Base-by-base conservation (phyloP, 352 stramenopile species). In the Globisporangium barbulae region DNA sequence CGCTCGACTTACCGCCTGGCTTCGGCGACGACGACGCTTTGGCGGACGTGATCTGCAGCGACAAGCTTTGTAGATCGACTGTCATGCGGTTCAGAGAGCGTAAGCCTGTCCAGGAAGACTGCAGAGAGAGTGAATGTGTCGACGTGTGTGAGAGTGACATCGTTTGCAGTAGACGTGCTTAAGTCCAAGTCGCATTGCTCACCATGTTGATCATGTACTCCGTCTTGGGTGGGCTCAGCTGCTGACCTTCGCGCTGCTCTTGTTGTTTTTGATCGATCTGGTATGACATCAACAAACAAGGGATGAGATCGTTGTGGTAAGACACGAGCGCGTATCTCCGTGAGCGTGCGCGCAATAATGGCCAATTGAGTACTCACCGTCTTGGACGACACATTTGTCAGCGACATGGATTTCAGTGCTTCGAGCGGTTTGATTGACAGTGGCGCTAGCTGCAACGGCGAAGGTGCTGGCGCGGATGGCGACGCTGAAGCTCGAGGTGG, bases 131-230 rank as follows among this genome's bases (percentile, higher is more conserved):
- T 39, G 15, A 61, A 25, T 8, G 53, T 28, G 9, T 62, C 28
- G 12, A 30, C 2, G 44, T 44, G 28, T 35, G 30, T 19, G 8
- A 49, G n/a, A 28, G 25, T 28, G 25, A 28, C 25, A 28, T 28
- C 25, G 21, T 13, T 62, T 22, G 37, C 5, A 0, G 19, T 25
- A 19, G 30, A 13, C 5, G 53, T 53, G 58, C 8, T 25, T 37
- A 17, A 41, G n/a, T 19, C 30, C 31, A 25, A 35, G 21, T 7
- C 10, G 57, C 17, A 15, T 2, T 47, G 31, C 67, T 61, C 61
- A 84, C 75, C 76, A 83, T 81, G 31, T 72, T 79, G 69, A 85
- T 75, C 62, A 81, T 63, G 66, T 64, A 85, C 48, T 79, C 68
- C n/a, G 56, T 70, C 53, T 53, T 59, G 44, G 48, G 45, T 28